Evolutionary conservation across 1,139 yeast species (phyloP).

Genomic region (Nakaseomyces sp.): DNA sequence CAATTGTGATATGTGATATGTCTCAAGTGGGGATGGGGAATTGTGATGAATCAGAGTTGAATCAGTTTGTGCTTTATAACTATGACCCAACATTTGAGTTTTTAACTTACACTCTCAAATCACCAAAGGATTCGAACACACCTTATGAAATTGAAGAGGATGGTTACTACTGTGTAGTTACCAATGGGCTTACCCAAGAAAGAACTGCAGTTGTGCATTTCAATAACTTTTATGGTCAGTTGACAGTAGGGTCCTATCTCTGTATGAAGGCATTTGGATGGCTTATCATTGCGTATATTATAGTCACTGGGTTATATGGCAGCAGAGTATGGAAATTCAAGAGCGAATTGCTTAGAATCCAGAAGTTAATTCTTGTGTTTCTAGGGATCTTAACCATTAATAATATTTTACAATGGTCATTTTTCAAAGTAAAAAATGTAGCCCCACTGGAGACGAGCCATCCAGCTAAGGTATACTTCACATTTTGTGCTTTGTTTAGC

Average conservation of each 20-base stretch:
- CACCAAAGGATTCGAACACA: background rate
- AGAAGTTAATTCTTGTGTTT: background rate
- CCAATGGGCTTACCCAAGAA: background rate
- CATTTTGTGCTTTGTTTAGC: background rate
- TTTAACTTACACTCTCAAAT: background rate
- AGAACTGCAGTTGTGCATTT: background rate
- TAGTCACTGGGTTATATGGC: background rate
- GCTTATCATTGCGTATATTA: background rate
- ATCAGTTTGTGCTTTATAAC: background rate
- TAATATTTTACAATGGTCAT: background rate
- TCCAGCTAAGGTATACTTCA: background rate
- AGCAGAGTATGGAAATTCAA: slow-evolving; percentile 1
- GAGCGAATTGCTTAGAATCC: background rate
- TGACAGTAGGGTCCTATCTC: background rate
- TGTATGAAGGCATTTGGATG: background rate
- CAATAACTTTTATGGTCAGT: background rate
- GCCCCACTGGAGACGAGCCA: background rate
- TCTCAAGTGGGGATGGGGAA: background rate
- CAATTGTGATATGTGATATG: no score
- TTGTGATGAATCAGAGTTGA: background rate
- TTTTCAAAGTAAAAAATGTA: background rate
- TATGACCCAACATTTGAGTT: background rate
- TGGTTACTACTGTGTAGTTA: background rate
- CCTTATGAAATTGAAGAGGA: background rate
- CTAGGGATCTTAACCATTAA: background rate